phyloP scores from a whole-genome alignment of 345 rosid genomes.

The Orychophragmus violaceus region DNA sequence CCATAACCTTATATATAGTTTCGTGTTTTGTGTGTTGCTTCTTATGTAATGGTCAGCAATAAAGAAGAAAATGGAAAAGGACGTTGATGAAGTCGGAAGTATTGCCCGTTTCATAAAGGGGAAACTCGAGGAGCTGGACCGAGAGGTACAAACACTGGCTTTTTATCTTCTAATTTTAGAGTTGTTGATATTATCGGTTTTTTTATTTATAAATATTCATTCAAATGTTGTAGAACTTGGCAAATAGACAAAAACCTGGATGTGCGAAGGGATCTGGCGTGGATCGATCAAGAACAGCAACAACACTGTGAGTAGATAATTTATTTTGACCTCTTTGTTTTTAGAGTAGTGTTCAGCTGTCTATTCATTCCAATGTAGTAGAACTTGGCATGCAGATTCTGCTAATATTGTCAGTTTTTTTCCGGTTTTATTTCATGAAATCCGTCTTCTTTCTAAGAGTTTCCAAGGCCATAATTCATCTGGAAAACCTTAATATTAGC shows the following conservation, averaged over 20 bases:
- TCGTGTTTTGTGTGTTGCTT: conserved; percentile 16
- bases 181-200: not conserved
- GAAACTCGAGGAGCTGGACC: conserved; percentile 66
- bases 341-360: not conserved
- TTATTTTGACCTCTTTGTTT: not conserved
- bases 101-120: conserved; percentile 66
- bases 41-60: conserved; percentile 45
- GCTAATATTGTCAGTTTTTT: not conserved
- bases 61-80: conserved; percentile 85
- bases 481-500: no score
- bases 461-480: no score
- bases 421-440: not conserved
- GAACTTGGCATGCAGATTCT: not conserved
- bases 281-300: conserved; percentile 84
- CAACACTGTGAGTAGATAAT: conserved; percentile 55
- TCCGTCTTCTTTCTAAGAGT: not conserved
- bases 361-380: not conserved
- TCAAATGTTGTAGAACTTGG: conserved; percentile 53
- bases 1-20: not conserved
- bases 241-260: conserved; percentile 83
- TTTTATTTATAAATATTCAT: not conserved
- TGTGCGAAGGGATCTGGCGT: conserved; percentile 83
- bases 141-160: conserved; percentile 45
- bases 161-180: not conserved
- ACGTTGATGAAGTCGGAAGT: conserved; percentile 92